These are phyloP conservation scores for Myotisia sp. DNA, from an alignment of 2,329 filamentous ascomycete species.

Conservation along the genomic window DNA sequence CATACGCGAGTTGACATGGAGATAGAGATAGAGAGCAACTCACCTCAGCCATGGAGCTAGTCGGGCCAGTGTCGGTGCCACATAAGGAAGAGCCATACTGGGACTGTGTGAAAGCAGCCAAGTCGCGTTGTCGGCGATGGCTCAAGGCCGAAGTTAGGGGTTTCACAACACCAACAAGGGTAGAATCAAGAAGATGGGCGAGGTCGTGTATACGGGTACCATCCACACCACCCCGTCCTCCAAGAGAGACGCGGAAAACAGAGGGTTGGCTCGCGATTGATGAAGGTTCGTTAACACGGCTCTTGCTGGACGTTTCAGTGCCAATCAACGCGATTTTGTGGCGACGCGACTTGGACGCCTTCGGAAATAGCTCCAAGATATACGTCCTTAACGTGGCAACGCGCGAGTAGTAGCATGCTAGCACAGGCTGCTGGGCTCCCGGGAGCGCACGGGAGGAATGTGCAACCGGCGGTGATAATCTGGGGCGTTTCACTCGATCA, in stretches of 20 bases:
- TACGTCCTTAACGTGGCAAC: slow-evolving; percentile 57
- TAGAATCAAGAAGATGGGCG: slow-evolving; percentile 50
- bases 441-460: too few species aligned
- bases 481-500: too few species aligned
- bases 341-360: slow-evolving; percentile 44
- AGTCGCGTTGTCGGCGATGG: slow-evolving; percentile 38
- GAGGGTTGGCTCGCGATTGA: background rate
- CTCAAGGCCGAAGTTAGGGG: slow-evolving; percentile 18
- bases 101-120: slow-evolving; percentile 49
- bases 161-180: slow-evolving; percentile 46
- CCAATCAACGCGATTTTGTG: slow-evolving; percentile 25
- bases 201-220: slow-evolving; percentile 22
- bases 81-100: slow-evolving; percentile 29
- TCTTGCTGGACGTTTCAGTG: background rate
- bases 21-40: slow-evolving; percentile 12
- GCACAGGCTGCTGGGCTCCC: slow-evolving; percentile 41
- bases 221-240: slow-evolving; percentile 1
- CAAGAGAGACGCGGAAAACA: background rate
- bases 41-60: slow-evolving; percentile 52
- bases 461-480: too few species aligned
- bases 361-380: slow-evolving; percentile 50
- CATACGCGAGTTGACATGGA: too few species aligned
- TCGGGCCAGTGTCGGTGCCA: slow-evolving; percentile 25
- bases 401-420: slow-evolving; percentile 53
- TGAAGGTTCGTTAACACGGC: background rate